These are phyloP conservation scores for Russula ochroleuca DNA, from an alignment of 768 basidiomycete species.

Conservation along the genomic window DNA sequence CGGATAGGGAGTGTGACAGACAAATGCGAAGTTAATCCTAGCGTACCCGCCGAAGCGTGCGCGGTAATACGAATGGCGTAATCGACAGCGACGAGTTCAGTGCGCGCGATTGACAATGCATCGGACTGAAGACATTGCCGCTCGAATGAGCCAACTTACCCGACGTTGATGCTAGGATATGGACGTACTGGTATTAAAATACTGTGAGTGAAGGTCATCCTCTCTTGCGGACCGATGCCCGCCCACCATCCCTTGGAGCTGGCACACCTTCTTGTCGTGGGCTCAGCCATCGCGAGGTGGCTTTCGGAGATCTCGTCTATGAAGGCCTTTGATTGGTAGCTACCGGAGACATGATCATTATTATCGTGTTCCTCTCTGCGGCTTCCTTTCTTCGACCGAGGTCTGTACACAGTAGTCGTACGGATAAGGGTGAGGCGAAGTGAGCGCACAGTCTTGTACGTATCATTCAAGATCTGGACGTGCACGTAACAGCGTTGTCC, in stretches of 20 bases:
- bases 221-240: conserved; percentile 63
- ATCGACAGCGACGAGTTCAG: conserved; percentile 69
- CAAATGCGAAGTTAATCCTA: conserved; percentile 53
- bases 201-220: conserved; percentile 60
- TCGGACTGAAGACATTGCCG: conserved; percentile 47
- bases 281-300: conserved; percentile 60
- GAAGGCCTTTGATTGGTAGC: conserved; percentile 58
- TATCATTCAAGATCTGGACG: conserved; percentile 61
- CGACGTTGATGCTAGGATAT: neutral
- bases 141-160: neutral
- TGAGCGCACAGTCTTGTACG: conserved; percentile 61
- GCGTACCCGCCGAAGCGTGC: conserved; percentile 44
- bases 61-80: conserved; percentile 66
- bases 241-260: conserved; percentile 90
- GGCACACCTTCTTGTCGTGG: conserved; percentile 59
- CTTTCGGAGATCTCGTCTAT: conserved; percentile 63
- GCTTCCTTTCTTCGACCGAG: conserved; percentile 41
- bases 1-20: conserved; percentile 68
- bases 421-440: conserved; percentile 61
- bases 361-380: conserved; percentile 28
- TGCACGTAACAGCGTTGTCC: conserved; percentile 74
- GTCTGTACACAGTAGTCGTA: conserved; percentile 62
- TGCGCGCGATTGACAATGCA: conserved; percentile 61
- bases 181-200: conserved; percentile 69
- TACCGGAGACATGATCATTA: conserved; percentile 47